Conservation (phyloP, 352 stramenopile species). For the Phytophthora chlamydospora region DNA sequence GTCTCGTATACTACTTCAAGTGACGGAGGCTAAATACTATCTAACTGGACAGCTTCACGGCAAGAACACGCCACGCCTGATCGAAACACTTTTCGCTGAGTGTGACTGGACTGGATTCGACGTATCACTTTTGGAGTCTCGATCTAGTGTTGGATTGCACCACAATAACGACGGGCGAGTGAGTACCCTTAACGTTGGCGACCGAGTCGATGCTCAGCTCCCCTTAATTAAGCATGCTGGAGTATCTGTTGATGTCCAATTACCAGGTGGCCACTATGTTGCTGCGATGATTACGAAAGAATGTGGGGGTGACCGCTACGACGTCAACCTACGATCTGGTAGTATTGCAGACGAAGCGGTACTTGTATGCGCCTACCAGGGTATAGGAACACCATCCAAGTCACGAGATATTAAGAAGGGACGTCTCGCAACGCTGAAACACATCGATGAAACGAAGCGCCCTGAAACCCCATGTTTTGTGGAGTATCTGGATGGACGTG, state of each 20-base stretch:
- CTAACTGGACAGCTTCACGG: conserved; percentile 66
- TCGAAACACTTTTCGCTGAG: conserved; percentile 56
- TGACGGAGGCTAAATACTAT: conserved; percentile 66
- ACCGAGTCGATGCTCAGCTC: conserved; percentile 43
- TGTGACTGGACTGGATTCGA: conserved; percentile 79
- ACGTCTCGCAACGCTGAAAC: conserved; percentile 39
- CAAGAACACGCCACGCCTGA: conserved; percentile 61
- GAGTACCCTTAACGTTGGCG: conserved; percentile 30
- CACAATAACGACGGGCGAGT: conserved; percentile 4
- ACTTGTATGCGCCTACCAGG: conserved; percentile 13
- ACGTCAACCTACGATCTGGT: conserved; percentile 41
- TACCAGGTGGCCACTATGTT: conserved; percentile 41
- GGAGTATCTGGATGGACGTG: conserved; percentile 36
- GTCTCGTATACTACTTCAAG: conserved; percentile 50
- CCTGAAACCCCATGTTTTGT: conserved; percentile 39
- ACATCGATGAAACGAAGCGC: conserved; percentile 32
- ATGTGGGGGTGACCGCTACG: conserved; percentile 44
- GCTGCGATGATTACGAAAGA: conserved; percentile 53
- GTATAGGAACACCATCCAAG: too few species aligned
- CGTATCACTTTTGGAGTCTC: conserved; percentile 24
- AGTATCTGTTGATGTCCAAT: conserved; percentile 49
- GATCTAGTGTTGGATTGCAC: not conserved
- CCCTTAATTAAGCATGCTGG: conserved; percentile 49
- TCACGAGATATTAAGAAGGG: conserved; percentile 19
- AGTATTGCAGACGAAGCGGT: conserved; percentile 8